A percentile compares a stretch with the other conserved stretches of the same genome.
phyloP scores from a whole-genome alignment of 2,329 filamentous ascomycete genomes.

The Dactylellina haptotyla region DNA sequence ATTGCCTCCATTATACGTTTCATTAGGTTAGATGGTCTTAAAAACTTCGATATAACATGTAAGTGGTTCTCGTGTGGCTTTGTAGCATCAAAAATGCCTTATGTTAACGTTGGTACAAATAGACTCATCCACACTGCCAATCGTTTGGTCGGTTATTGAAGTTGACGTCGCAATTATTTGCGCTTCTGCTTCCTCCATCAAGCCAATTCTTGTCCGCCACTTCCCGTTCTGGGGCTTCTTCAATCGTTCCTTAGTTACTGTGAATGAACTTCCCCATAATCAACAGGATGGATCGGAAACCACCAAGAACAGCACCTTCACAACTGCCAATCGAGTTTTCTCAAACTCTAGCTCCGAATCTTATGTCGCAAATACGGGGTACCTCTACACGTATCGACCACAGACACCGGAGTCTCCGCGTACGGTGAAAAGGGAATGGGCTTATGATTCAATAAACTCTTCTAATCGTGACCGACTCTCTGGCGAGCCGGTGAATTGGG shows the following conservation, averaged over 20 bases:
- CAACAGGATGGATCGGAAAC: constrained; percentile 39
- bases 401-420: constrained; percentile 37
- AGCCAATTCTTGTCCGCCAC: constrained; percentile 43
- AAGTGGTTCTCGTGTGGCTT: neutral
- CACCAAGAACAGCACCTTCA: constrained; percentile 49
- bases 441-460: constrained; percentile 44
- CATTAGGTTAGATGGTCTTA: constrained; percentile 30
- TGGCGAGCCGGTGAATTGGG: constrained; percentile 41
- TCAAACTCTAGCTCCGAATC: constrained; percentile 47
- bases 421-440: constrained; percentile 42
- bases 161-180: constrained; percentile 49
- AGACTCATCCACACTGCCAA: constrained; percentile 42
- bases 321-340: constrained; percentile 39
- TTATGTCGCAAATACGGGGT: constrained; percentile 42
- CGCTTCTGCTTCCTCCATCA: constrained; percentile 42
- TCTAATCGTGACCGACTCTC: constrained; percentile 40
- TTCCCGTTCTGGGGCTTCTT: constrained; percentile 48
- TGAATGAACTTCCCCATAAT: constrained; percentile 42
- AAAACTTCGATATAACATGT: constrained; percentile 49
- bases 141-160: constrained; percentile 48
- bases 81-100: neutral
- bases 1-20: constrained; percentile 49
- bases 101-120: neutral
- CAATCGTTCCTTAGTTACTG: constrained; percentile 45
- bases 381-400: constrained; percentile 28